Percentiles rank a stretch among this genome's conserved stretches.
Evolutionary conservation across 306 rosid species (phyloP).

Genomic region (Gleditsia sinensis): DNA sequence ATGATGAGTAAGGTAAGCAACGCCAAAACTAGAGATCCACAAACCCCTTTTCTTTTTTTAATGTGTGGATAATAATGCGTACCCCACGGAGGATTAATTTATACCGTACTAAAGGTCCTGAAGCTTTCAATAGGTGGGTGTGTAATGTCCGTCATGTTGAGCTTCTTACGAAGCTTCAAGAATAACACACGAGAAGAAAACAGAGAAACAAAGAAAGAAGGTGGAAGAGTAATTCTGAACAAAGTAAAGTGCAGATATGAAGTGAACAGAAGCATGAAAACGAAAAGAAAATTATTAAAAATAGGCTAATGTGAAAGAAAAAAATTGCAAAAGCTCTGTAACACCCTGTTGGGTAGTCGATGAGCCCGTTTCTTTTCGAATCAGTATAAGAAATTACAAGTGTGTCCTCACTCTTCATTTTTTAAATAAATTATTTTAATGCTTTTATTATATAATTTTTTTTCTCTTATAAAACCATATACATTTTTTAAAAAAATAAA

Average conservation of each 20-base stretch:
- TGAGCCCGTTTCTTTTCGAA: no score
- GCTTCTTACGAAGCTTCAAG: constrained; percentile 40
- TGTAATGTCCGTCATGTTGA: constrained; percentile 68
- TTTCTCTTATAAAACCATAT: no score
- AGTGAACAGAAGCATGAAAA: constrained; percentile 43
- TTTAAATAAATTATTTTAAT: no score
- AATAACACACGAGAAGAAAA: no score
- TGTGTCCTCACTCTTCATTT: no score
- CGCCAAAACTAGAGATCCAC: constrained; percentile 9
- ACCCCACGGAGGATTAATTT: constrained; percentile 92
- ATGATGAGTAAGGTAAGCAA: constrained; percentile 7
- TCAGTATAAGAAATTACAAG: no score
- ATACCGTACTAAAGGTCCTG: constrained; percentile 88
- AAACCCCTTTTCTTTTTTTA: constrained; percentile 33
- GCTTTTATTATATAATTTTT: no score
- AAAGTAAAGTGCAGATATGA: constrained; percentile 65
- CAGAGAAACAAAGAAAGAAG: no score
- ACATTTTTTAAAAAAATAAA: no score
- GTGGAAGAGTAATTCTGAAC: constrained; percentile 42
- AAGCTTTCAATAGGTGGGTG: constrained; percentile 83
- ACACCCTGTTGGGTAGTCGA: no score
- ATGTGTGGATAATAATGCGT: constrained; percentile 3
- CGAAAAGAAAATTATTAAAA: constrained; percentile 11
- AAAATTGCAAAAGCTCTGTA: not conserved
- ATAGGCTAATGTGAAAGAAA: not conserved